phyloP scores from a whole-genome alignment of 2,329 filamentous ascomycete genomes.

The Penicillium sp. region DNA sequence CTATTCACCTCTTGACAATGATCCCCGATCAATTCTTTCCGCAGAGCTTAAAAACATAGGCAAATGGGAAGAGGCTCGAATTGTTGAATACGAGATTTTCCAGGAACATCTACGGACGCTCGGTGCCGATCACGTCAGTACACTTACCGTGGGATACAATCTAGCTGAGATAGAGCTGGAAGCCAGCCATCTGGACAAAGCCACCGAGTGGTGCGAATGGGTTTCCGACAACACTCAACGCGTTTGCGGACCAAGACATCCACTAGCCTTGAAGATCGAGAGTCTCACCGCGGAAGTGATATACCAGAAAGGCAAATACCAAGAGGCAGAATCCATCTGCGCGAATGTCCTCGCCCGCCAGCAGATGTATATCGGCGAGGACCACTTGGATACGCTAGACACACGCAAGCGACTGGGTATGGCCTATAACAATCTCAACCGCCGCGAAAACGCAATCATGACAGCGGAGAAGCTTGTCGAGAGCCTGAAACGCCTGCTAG shows the following conservation, averaged over 20 bases:
- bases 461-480: conserved; percentile 21
- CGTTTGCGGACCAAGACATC: conserved; percentile 23
- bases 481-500: conserved; percentile 20
- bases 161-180: conserved; percentile 28
- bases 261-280: conserved; percentile 27
- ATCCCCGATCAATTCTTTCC: conserved; percentile 24
- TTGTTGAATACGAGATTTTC: conserved; percentile 27
- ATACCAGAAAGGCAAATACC: conserved; percentile 20
- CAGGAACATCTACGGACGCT: conserved; percentile 27
- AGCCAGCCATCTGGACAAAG: conserved; percentile 21
- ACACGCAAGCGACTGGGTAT: conserved; percentile 26
- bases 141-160: conserved; percentile 24
- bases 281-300: conserved; percentile 28
- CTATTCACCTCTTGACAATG: conserved; percentile 21
- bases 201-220: conserved; percentile 30
- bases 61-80: conserved; percentile 28
- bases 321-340: conserved; percentile 28
- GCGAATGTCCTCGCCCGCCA: conserved; percentile 31
- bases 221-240: conserved; percentile 25
- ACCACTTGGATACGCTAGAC: conserved; percentile 27
- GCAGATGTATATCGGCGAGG: conserved; percentile 30
- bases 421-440: conserved; percentile 20
- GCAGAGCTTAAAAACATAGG: conserved; percentile 26
- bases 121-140: conserved; percentile 28
- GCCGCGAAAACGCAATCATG: conserved; percentile 22